Conservation (phyloP, 148 eudicot genomes). For the Polygonum aviculare region DNA sequence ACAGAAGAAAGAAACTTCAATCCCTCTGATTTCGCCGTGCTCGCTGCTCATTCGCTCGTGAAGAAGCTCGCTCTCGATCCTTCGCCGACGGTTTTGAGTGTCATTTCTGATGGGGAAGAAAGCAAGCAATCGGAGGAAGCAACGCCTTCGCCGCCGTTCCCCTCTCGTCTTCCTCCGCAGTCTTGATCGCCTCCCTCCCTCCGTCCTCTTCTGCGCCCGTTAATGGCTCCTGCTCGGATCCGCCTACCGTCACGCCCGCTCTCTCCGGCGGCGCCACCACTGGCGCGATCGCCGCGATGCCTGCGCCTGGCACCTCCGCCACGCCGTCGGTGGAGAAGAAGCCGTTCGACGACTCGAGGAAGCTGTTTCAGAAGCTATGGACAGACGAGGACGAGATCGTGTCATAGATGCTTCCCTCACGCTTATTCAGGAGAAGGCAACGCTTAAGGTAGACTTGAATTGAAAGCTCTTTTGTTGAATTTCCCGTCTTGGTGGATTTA, state of each 20-base stretch:
- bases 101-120: no score
- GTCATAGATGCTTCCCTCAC: conserved; percentile 96
- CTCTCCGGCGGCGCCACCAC: background rate
- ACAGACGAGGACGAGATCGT: conserved; percentile 88
- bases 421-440: conserved; percentile 91
- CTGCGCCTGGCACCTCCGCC: background rate
- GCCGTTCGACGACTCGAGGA: conserved; percentile 58
- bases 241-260: background rate
- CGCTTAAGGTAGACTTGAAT: conserved; percentile 57
- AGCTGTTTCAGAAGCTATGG: conserved; percentile 77
- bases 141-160: conserved; percentile 7
- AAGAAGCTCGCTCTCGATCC: no score
- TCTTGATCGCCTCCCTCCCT: conserved; percentile 2
- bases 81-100: no score
- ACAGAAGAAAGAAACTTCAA: no score
- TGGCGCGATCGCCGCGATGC: background rate
- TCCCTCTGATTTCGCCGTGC: no score
- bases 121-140: no score
- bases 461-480: background rate
- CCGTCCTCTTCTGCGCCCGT: background rate
- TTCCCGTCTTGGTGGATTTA: background rate
- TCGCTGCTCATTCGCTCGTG: no score
- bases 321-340: conserved; percentile 26
- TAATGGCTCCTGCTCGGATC: background rate
- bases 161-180: conserved; percentile 4